Base-by-base conservation (phyloP, 805 yeast species). In the Cyberlindnera amylophila region DNA sequence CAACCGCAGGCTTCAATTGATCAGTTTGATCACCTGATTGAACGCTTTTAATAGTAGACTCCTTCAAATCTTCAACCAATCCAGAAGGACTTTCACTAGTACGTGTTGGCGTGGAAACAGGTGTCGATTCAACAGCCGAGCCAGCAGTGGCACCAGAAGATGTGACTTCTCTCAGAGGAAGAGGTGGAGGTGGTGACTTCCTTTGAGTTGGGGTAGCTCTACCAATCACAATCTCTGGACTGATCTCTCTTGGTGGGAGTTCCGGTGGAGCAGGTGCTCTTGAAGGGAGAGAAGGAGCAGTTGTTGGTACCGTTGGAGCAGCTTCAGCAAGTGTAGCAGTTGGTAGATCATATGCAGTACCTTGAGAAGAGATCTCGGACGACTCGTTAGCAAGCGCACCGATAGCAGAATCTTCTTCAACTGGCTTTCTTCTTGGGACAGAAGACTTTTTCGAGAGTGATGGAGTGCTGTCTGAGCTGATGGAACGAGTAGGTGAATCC, bases 381-480 rank as follows among this genome's bases (percentile, higher is more conserved):
- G 45, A 32, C 11, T 30, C 34, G 10, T 23, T 32, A 10, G 27
- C 33, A 23, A 14, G n/a, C 6, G 21, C 5, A 15, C 15, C 29
- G 14, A 40, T 35, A 4, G 47, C 45, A 6, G 35, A 33, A 32
- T 47, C 50, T 29, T 45, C 50, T 11, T 35, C 37, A 2, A 55
- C 55, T 4, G 58, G 59, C 23, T 55, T 56, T 38, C 58, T 36
- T 39, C 46, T 47, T 17, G 52, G 54, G 3, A 32, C 9, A 21
- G 24, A 21, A 6, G 24, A 32, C 2, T 29, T 27, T 0, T 39
- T 21, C 24, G 24, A 21, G 9, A 21, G 24, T 9, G 30, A 27
- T 27, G 14, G 9, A 32, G 36, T 50, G 26, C 38, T 46, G n/a
- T 49, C 44, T 6, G 46, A 34, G 12, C 12, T 12, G 3, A 11